Conservation (phyloP, 176 grass and related monocot genomes). For the Carex scoparia region DNA sequence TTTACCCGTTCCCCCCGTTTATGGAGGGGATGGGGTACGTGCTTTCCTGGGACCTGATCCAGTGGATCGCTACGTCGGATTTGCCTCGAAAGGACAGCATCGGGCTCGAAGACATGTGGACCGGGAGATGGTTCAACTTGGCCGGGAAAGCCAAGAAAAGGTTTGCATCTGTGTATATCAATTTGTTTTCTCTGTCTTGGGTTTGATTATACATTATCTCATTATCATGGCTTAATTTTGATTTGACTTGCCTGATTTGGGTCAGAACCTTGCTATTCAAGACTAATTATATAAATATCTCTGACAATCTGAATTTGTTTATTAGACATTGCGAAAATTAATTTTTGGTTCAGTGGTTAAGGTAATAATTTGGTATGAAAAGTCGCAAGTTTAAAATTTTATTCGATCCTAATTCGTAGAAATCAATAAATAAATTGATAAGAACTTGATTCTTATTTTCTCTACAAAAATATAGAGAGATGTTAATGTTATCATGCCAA, state of each 20-base stretch:
- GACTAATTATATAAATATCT: neutral
- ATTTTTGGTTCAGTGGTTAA: too few relatives aligned
- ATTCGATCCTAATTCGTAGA: too few relatives aligned
- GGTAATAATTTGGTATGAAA: too few relatives aligned
- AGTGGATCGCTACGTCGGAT: slow-evolving; percentile 54
- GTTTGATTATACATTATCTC: neutral
- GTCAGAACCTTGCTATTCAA: neutral
- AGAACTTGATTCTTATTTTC: too few relatives aligned
- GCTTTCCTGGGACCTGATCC: slow-evolving; percentile 74
- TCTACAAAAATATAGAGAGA: too few relatives aligned
- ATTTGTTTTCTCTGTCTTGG: neutral
- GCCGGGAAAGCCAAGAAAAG: slow-evolving; percentile 61
- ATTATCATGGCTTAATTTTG: neutral
- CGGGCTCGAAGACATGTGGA: slow-evolving; percentile 74
- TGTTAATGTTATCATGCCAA: too few relatives aligned
- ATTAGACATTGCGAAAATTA: neutral
- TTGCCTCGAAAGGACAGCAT: slow-evolving; percentile 28
- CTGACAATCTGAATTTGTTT: neutral
- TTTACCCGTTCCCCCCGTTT: slow-evolving; percentile 73
- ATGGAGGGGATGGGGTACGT: slow-evolving; percentile 86
- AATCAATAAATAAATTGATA: too few relatives aligned
- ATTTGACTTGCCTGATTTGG: neutral
- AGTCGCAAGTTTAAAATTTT: too few relatives aligned
- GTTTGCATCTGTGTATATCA: neutral
- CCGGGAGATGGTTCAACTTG: slow-evolving; percentile 61